Base-by-base conservation (phyloP, 352 stramenopile species). In the Globisporangium irregulare region DNA sequence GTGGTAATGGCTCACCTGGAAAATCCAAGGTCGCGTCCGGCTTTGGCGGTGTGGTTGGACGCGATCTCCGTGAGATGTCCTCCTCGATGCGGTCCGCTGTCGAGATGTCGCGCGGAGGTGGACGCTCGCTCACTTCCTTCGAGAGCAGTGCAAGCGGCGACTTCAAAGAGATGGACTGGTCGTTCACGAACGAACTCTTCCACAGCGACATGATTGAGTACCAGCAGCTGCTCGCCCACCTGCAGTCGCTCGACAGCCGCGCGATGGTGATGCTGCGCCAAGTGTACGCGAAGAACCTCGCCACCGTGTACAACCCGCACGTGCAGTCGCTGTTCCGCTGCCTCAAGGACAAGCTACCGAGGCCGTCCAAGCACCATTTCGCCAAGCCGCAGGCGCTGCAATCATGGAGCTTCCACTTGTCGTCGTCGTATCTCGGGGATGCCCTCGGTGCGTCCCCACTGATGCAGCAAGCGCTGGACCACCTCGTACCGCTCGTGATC, bases 381-480 rank as follows among this genome's bases (percentile, higher is more conserved):
- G 60, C 69, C 50, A 88, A 87, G 57, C 80, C 80, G 12, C 82
- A 82, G n/a, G 72, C 78, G 43, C 77, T 91, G 0, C 81, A 90
- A 67, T 89, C 84, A 0, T 86, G 83, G 73, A 88, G 78, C 54
- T 80, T 86, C 62, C 73, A 89, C 50, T 65, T 89, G 54, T 93
- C 86, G 20, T 77, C 78, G 12, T 90, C 86, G 27, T 80, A 82
- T 14, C 58, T 86, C 1, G 70, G 74, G 0, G 83, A 90, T 18
- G 80, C 75, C 7, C 72, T 91, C 22, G 82, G 80, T 2, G 82
- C 84, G 7, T 74, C 82, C 0, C 70, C 80, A n/a, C 57, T 93
- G 20, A 70, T 93, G 64, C 81, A 89, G 63, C 85, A 92, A 70
- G 82, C 82, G 25, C 67, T 93, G 1, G 81, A 91, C 18, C 85